A percentile compares a stretch with the other conserved stretches of the same genome.
phyloP scores from a whole-genome alignment of 305 asterid genomes.

The Fraxinus platypoda region DNA sequence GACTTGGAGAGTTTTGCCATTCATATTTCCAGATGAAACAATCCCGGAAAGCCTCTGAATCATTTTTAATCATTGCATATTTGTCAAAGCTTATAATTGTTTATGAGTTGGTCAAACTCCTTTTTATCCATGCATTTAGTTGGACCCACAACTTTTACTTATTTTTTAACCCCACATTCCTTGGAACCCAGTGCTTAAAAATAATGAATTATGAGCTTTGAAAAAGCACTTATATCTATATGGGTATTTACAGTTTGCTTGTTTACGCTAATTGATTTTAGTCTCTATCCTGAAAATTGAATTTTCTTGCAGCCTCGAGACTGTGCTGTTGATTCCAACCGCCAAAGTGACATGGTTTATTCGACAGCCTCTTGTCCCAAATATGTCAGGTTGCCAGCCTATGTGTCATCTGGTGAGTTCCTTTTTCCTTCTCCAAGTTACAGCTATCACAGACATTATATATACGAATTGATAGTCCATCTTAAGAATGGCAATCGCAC shows the following conservation, averaged over 20 bases:
- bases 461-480: neutral
- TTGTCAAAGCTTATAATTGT: neutral
- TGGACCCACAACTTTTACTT: neutral
- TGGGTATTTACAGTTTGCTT: neutral
- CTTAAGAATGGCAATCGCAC: neutral
- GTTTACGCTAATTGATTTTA: constrained; percentile 8
- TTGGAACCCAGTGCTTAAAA: neutral
- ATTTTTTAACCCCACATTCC: neutral
- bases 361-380: constrained; percentile 63
- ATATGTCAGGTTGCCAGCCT: constrained; percentile 68
- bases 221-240: neutral
- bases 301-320: constrained; percentile 75
- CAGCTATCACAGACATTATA: neutral
- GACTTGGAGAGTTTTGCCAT: constrained; percentile 1
- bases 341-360: constrained; percentile 29
- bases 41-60: neutral
- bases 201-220: neutral
- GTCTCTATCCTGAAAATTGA: constrained; percentile 15
- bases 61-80: neutral
- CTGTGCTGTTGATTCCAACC: constrained; percentile 43
- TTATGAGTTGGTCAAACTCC: neutral
- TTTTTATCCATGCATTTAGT: neutral
- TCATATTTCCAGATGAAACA: constrained; percentile 13
- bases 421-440: neutral
- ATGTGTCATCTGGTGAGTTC: constrained; percentile 47